phyloP scores from a whole-genome alignment of 179 eudicot genomes.

The Camellia oleifera region DNA sequence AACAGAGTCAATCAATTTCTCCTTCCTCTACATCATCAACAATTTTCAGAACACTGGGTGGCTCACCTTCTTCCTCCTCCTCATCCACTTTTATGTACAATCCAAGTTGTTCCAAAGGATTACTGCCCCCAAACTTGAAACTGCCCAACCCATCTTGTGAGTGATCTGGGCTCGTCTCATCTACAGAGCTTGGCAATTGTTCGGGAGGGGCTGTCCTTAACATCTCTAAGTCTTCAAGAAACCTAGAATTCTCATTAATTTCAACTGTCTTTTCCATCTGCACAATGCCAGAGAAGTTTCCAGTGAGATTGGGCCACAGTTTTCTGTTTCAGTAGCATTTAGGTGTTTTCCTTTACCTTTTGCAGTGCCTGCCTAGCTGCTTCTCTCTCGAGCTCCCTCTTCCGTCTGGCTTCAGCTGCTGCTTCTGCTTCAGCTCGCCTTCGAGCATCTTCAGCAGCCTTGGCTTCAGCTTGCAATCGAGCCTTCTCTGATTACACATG shows the following conservation, averaged over 20 bases:
- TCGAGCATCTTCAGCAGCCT: conserved; percentile 90
- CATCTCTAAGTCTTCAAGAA: conserved; percentile 83
- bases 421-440: conserved; percentile 78
- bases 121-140: conserved; percentile 52
- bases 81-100: conserved; percentile 66
- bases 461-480: conserved; percentile 88
- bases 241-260: conserved; percentile 71
- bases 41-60: conserved; percentile 14
- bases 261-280: conserved; percentile 97
- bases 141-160: conserved; percentile 49
- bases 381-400: conserved; percentile 88
- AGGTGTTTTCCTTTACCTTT: conserved; percentile 44
- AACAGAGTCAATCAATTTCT: conserved; percentile 39
- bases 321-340: not conserved
- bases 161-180: conserved; percentile 54
- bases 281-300: conserved; percentile 2
- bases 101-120: conserved; percentile 71
- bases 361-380: conserved; percentile 87
- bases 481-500: conserved; percentile 66
- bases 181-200: conserved; percentile 46
- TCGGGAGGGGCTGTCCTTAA: conserved; percentile 50
- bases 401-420: conserved; percentile 78
- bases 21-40: conserved; percentile 46
- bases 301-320: not conserved
- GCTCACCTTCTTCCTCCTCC: conserved; percentile 61